Evolutionary conservation across 2,329 filamentous ascomycete species (phyloP), one percentile per base, ranked within the genome.

Genomic region (Tolypocladium ovalisporum): DNA sequence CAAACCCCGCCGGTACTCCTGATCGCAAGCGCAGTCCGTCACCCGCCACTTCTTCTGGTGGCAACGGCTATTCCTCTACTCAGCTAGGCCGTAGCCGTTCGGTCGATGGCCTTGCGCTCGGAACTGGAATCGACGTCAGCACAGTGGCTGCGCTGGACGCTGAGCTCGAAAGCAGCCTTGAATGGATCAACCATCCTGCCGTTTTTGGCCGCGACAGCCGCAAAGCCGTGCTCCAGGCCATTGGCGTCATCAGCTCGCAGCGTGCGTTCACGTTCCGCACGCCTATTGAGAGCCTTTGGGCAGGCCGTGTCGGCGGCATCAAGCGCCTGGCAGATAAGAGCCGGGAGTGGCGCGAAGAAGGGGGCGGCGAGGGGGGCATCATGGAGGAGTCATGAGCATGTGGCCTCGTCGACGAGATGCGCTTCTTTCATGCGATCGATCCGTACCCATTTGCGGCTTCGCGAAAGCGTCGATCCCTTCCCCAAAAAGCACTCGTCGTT

Each of bases 101-200:
- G 4, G 80, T 75, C 54, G 83, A 84, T 61, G 78, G 76, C 8
- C 68, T 89, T 71, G 69, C 80, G 71, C 58, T 87, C 71, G 63
- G 82, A 75, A 82, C 85, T 8, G 89, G 90, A n/a, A 93, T 99
- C 57, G 94, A 99, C 67, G 75, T 83, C 7, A 79, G 79, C 39
- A 94, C 89, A 0, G 93, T 97, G 66, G 79, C 84, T 29, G 92
- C 94, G 2, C 83, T 99, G 22, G 94, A 99, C 70, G 84, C 89
- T 1, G 94, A 99, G 71, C 82, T 99, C 37, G 90, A 96, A 70
- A 84, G 89, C 37, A 90, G 89, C 54, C 77, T 99, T 19, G 94
- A 99, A 73, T 99, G 94, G 94, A 97, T 99, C 72, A 91, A 88
- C 68, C 94, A 99, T 67, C 94, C 94, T 1, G 92, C 92, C 2